Evolutionary conservation across 83 land plant genomes (phyloP), one percentile per base, ranked within the genome.

Genomic region (Thuja plicata): DNA sequence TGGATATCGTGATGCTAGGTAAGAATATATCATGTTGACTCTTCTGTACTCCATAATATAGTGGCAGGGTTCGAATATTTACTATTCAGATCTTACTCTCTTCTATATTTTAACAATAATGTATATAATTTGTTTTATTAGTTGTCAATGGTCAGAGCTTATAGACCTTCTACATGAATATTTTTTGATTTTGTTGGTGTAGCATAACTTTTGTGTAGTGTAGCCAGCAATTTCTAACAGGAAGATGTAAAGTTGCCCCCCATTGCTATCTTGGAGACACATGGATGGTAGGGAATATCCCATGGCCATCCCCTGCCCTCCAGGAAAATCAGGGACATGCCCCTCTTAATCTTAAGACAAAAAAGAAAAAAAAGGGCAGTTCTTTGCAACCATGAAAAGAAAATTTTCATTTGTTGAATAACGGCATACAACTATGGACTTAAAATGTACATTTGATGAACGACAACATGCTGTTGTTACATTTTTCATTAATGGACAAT

Each of bases 1-100:
- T 90, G 99, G 99, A 32, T 98, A 96, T 84, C 97, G 99, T 84
- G 99, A 98, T 95, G 99, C 99, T 77, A 98, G 99, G 99, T 97
- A 93, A 46, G 86, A 41, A 48, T 24, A 43, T 9, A 27, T 10
- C 11, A 27, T 30, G 48, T 46, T 83, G 19, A 83, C 13, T 83
- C 32, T 46, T 82, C 10, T 15, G 10, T 48, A 6, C 38, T 35
- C 48, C 13, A 83, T 46, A 13, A 41, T 30, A 46, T 46, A 48
- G 34, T 83, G 55, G 48, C 24, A 83, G 19, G 32, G 17, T 83
- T 83, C 34, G 24, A 83, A 30, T n/a, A 83, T 27, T 45, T 27
- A 83, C 30, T 52, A n/a, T 46, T 45, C 41, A 45, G n/a, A 27
- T 21, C 21, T 82, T 83, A 27, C 12, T 27, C 52, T 46, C 55